Evolutionary conservation across 306 rosid species (phyloP).

Genomic region (Glycine tomentella): DNA sequence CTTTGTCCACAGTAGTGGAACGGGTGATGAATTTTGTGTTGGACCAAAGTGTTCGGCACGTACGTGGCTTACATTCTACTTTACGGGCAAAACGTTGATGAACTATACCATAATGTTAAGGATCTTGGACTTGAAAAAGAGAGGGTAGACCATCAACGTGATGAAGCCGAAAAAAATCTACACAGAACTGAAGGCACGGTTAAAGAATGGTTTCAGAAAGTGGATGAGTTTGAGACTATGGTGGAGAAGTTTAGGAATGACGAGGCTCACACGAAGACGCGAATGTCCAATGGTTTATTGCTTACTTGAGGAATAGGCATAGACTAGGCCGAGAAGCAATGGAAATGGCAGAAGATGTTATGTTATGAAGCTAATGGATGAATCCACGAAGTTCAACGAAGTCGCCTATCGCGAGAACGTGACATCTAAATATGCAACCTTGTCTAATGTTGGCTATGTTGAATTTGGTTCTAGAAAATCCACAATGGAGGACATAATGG

Average conservation of each 20-base stretch:
- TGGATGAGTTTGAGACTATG: neutral
- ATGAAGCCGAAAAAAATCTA: neutral
- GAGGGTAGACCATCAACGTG: neutral
- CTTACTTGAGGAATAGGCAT: slow-evolving; percentile 28
- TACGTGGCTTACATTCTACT: neutral
- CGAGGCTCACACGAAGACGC: neutral
- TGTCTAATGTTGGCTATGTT: too few species aligned
- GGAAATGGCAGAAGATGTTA: too few species aligned
- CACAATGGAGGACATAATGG: too few species aligned
- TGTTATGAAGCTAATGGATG: too few species aligned
- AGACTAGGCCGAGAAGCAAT: slow-evolving; percentile 27
- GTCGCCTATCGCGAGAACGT: too few species aligned
- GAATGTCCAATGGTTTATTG: neutral
- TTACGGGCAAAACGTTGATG: neutral
- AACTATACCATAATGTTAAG: neutral
- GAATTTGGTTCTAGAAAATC: too few species aligned
- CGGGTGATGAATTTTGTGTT: neutral
- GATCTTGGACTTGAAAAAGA: neutral
- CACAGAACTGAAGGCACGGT: neutral
- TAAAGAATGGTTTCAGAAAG: neutral
- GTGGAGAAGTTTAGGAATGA: neutral
- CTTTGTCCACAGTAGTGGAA: neutral
- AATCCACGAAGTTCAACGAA: too few species aligned
- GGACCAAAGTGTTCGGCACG: neutral
- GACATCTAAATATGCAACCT: neutral